Conservation (phyloP, 2,329 filamentous ascomycete species). For the Exophiala bonariae region DNA sequence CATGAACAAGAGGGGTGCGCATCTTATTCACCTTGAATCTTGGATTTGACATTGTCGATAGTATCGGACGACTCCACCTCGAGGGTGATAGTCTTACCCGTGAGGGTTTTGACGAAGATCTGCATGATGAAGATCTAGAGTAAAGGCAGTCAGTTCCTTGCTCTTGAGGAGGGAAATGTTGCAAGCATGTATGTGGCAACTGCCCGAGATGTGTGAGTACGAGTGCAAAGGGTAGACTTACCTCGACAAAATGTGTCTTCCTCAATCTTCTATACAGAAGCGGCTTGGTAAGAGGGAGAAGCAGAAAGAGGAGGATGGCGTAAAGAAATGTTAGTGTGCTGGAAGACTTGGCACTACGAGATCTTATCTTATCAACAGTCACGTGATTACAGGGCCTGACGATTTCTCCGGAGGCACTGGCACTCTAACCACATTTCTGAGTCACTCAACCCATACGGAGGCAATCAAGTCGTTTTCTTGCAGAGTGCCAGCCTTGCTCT, state of each 20-base stretch:
- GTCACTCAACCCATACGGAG: no score
- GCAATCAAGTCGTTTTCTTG: no score
- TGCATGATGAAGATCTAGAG: slow-evolving; percentile 48
- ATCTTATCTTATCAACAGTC: slow-evolving; percentile 15
- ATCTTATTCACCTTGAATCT: slow-evolving; percentile 66
- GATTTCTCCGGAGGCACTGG: no score
- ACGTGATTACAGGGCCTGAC: no score
- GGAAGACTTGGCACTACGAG: background rate
- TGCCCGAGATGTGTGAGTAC: background rate
- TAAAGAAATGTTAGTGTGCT: slow-evolving; percentile 1
- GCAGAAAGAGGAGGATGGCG: background rate
- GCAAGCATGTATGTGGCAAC: no score
- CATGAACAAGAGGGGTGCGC: background rate
- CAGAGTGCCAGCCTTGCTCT: no score
- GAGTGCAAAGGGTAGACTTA: slow-evolving; percentile 37
- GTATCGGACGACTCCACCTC: slow-evolving; percentile 99
- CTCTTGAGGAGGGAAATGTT: background rate
- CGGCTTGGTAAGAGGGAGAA: slow-evolving; percentile 11
- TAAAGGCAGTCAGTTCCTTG: slow-evolving; percentile 12
- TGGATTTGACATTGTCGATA: slow-evolving; percentile 99
- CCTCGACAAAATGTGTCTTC: slow-evolving; percentile 62
- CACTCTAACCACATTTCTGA: no score
- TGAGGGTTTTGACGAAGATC: slow-evolving; percentile 68
- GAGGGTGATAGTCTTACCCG: slow-evolving; percentile 99
- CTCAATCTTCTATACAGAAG: slow-evolving; percentile 52